Conservation (phyloP, 352 stramenopile genomes). For the Pythium biforme region DNA sequence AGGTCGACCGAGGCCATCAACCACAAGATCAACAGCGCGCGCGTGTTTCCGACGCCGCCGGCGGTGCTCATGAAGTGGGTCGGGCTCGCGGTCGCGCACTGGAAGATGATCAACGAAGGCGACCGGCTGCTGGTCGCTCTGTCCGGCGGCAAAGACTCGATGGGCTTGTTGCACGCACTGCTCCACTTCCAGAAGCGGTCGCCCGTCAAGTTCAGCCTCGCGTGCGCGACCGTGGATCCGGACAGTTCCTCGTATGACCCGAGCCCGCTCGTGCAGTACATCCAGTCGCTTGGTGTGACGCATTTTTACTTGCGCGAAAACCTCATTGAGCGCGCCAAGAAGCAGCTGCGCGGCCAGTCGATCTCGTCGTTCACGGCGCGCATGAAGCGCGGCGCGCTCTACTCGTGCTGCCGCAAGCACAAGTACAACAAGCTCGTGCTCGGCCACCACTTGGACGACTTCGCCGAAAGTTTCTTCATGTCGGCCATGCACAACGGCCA, state of each 20-base stretch:
- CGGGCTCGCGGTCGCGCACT: slow-evolving; percentile 85
- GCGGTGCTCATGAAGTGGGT: slow-evolving; percentile 42
- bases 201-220: slow-evolving; percentile 92
- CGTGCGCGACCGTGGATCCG: slow-evolving; percentile 92
- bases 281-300: slow-evolving; percentile 89
- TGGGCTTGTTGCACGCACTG: slow-evolving; percentile 93
- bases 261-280: slow-evolving; percentile 92
- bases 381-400: slow-evolving; percentile 89
- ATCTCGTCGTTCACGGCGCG: slow-evolving; percentile 92
- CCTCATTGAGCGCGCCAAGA: slow-evolving; percentile 70
- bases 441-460: slow-evolving; percentile 96
- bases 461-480: slow-evolving; percentile 97
- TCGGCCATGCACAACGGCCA: slow-evolving; percentile 72
- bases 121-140: slow-evolving; percentile 93
- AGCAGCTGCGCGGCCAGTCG: slow-evolving; percentile 67
- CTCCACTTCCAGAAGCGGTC: slow-evolving; percentile 88
- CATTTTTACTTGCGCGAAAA: slow-evolving; percentile 91
- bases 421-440: slow-evolving; percentile 35
- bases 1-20: slow-evolving; percentile 30
- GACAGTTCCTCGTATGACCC: slow-evolving; percentile 94
- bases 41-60: slow-evolving; percentile 41
- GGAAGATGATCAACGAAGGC: slow-evolving; percentile 92
- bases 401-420: slow-evolving; percentile 32
- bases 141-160: slow-evolving; percentile 95
- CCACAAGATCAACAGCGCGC: slow-evolving; percentile 33